A percentile compares a stretch with the other conserved stretches of the same genome.
Conservation (phyloP, 2,329 filamentous ascomycete genomes). For the Cladophialophora bantiana region DNA sequence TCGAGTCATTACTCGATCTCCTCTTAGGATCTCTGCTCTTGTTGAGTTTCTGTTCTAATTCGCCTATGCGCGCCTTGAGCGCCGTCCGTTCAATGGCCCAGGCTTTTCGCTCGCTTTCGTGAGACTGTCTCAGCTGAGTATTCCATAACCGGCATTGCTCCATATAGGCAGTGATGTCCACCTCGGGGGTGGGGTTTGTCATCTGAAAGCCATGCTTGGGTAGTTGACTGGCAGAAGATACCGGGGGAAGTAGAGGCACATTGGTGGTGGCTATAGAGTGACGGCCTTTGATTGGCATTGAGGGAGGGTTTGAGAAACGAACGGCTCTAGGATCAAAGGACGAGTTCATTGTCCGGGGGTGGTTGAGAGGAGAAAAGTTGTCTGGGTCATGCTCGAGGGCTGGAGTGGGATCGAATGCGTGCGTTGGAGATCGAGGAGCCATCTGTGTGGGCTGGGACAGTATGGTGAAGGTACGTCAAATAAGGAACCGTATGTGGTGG, state of each 20-base stretch:
- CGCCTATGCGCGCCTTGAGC: conserved; percentile 50
- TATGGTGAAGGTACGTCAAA: background rate
- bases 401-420: conserved; percentile 38
- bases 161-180: conserved; percentile 49
- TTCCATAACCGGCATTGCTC: conserved; percentile 53
- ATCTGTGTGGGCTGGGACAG: conserved; percentile 25
- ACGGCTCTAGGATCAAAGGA: conserved; percentile 49
- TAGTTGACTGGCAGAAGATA: conserved; percentile 39
- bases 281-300: conserved; percentile 46
- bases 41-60: conserved; percentile 49
- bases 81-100: conserved; percentile 55
- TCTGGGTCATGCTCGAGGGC: conserved; percentile 37
- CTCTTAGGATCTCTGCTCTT: conserved; percentile 36
- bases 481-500: background rate
- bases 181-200: conserved; percentile 33
- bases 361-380: conserved; percentile 38
- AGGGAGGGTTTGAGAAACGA: conserved; percentile 49
- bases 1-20: conserved; percentile 40
- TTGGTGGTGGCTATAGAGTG: conserved; percentile 49
- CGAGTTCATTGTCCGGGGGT: conserved; percentile 11
- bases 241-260: conserved; percentile 44
- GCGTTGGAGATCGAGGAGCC: conserved; percentile 36
- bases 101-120: conserved; percentile 52
- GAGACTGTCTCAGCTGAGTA: conserved; percentile 50
- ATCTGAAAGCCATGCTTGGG: conserved; percentile 36